Percentiles rank a stretch among this genome's conserved stretches.
Conservation (phyloP, 768 basidiomycete genomes). For the Candolleomyces eurysporus region DNA sequence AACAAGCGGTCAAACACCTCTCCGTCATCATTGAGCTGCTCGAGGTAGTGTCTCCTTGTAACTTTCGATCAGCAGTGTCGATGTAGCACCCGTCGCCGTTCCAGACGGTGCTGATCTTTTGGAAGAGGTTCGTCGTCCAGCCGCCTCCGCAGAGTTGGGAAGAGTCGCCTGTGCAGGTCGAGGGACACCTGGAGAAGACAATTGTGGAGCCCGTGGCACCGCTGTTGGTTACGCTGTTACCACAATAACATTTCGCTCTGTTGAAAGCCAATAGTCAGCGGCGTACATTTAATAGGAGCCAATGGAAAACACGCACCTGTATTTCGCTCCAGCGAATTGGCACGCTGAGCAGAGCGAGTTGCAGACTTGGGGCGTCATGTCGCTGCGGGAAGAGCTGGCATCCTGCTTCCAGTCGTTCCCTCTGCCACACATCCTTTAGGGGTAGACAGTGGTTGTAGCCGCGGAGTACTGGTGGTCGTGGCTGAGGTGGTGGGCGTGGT, state of each 20-base stretch:
- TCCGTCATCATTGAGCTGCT: constrained; percentile 25
- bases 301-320: constrained; percentile 9
- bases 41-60: background rate
- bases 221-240: constrained; percentile 20
- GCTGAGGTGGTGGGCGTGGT: too few species aligned
- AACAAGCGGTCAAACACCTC: constrained; percentile 26
- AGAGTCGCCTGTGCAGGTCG: constrained; percentile 17
- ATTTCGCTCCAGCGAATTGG: constrained; percentile 23
- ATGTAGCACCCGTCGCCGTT: constrained; percentile 30
- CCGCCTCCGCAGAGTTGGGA: constrained; percentile 19
- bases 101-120: constrained; percentile 20
- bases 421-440: constrained; percentile 30
- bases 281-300: too few species aligned
- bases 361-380: constrained; percentile 25
- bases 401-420: constrained; percentile 21
- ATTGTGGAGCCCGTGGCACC: constrained; percentile 20
- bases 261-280: background rate
- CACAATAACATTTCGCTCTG: constrained; percentile 21
- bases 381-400: constrained; percentile 13
- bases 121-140: constrained; percentile 11
- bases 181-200: constrained; percentile 13
- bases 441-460: constrained; percentile 4
- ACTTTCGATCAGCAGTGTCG: constrained; percentile 15
- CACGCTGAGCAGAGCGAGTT: constrained; percentile 22
- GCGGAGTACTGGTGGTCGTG: too few species aligned